Base-by-base conservation (phyloP, 2,329 filamentous ascomycete species). In the Venturia aucupariae region DNA sequence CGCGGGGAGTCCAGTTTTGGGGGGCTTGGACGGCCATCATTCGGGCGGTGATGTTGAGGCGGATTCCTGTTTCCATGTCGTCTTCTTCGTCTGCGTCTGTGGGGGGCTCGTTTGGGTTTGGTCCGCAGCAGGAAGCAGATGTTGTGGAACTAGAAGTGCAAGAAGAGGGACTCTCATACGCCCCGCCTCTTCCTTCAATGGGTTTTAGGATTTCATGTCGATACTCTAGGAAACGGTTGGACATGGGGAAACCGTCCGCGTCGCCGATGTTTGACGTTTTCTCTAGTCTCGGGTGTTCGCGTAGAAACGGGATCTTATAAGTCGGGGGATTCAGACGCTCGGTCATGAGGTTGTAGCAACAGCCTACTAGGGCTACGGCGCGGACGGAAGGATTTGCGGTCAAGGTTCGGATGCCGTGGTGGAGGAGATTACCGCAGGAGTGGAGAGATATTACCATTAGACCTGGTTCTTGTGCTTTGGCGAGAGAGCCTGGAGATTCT, bases 21-120 rank as follows among this genome's bases (percentile, higher is more conserved):
- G 94, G 92, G 8, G 94, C 94, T 77, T 99, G 94, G 61, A 95
- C 92, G 2, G 93, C 93, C 93, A 97, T 97, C 89, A 96, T 96
- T 55, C 94, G 86, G 0, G 94, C 92, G 4, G 94, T 99, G 72
- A 97, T 96, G 75, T 99, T 97, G 65, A 97, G 81, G 30, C 90
- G 84, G 59, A 97, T 81, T 2, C 92, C 91, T 30, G 75, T 74
- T 10, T 81, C 79, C 6, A 3, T 13, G 8, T 41, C 2, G 2
- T 41, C 59, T 0, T 44, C n/a, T 15, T 65, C 62, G 35, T 68
- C 62, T 2, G 62, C 48, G 7, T 30, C 27, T 46, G 2, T 3
- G 19, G 1, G 19, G 19, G 27, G 2, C 61, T 22, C 30, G 13
- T 6, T 38, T 38, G 35, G 11, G 35, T 6, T 11, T 38, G 35